These are phyloP conservation scores for Moesziomyces aphidis DNA, from an alignment of 1,284 basidiomycete genomes.

Conservation along the genomic window DNA sequence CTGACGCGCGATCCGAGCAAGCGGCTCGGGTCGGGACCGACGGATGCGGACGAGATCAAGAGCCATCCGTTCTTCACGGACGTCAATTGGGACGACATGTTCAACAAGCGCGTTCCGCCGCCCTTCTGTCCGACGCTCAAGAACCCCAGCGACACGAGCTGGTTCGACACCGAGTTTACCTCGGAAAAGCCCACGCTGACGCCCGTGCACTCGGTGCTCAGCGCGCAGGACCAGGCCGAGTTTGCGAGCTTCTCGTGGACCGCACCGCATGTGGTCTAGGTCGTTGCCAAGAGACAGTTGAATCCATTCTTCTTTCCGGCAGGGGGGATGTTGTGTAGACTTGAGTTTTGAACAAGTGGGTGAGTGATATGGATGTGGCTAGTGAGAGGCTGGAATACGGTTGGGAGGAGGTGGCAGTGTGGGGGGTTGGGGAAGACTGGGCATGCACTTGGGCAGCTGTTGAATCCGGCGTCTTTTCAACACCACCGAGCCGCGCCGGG, in stretches of 20 bases:
- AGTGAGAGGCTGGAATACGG: no score
- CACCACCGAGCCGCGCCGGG: no score
- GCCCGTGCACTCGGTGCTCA: conserved; percentile 94
- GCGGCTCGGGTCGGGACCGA: conserved; percentile 91
- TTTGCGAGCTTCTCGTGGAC: conserved; percentile 63
- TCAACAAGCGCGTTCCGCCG: conserved; percentile 94
- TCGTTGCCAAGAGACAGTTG: no score
- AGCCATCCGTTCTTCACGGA: conserved; percentile 98
- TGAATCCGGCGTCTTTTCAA: no score
- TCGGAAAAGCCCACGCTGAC: conserved; percentile 96
- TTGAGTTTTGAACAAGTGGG: neutral
- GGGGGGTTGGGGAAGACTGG: no score
- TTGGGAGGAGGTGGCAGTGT: no score
- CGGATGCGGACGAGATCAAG: conserved; percentile 97
- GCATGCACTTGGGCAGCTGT: no score
- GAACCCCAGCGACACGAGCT: conserved; percentile 72
- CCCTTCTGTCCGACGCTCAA: conserved; percentile 96
- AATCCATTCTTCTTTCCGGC: no score
- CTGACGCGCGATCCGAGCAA: conserved; percentile 91
- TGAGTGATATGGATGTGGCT: no score
- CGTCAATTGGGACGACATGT: conserved; percentile 93
- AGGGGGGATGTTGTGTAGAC: no score
- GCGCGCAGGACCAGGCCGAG: conserved; percentile 84
- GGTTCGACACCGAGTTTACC: conserved; percentile 98
- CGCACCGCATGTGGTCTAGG: conserved; percentile 21